Evolutionary conservation across 2,329 filamentous ascomycete genomes (phyloP), one percentile per base, ranked within the genome.

Genomic region (Colletotrichum agaves): DNA sequence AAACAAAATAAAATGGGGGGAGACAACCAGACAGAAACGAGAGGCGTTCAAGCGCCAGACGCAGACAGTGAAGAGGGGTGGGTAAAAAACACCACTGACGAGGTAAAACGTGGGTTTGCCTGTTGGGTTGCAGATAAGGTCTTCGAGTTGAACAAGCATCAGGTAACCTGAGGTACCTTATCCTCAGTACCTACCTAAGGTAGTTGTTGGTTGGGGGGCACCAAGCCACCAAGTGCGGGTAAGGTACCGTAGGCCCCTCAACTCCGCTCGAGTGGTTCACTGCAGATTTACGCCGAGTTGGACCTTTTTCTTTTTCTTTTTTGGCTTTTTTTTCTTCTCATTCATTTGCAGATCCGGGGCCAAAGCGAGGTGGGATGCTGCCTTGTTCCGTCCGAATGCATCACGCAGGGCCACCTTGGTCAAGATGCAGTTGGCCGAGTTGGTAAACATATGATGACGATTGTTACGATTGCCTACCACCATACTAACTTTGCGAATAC

Each of bases 61-160:
- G 23, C 23, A 27, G 23, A 27, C 3, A 27, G 23, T 4, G 15
- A 44, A 15, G 35, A 19, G 49, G 15, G 43, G 33, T 21, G 49
- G 23, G 23, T 19, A 35, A 17, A 50, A 56, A 62, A 27, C 7
- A 37, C n/a, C 19, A 39, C 23, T 39, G 50, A 39, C 50, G n/a
- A 31, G 33, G 23, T 21, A 44, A 52, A 58, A 46, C 60, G 53
- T 58, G 44, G 64, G 31, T 39, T 67, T 56, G 49, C 50, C 17
- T 53, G 15, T 52, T 56, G n/a, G 64, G 64, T 59, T 67, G 37
- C 64, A 58, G 64, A 67, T 67, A 67, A 50, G 59, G 50, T 50
- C 43, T 37, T 27, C 17, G 43, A 44, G 44, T 55, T 59, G 23
- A 33, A 47, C 55, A 4, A 44, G 39, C 43, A 31, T 47, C 56